Evolutionary conservation across 2,329 filamentous ascomycete genomes (phyloP).

Genomic region (Chaetomiaceae sp.): DNA sequence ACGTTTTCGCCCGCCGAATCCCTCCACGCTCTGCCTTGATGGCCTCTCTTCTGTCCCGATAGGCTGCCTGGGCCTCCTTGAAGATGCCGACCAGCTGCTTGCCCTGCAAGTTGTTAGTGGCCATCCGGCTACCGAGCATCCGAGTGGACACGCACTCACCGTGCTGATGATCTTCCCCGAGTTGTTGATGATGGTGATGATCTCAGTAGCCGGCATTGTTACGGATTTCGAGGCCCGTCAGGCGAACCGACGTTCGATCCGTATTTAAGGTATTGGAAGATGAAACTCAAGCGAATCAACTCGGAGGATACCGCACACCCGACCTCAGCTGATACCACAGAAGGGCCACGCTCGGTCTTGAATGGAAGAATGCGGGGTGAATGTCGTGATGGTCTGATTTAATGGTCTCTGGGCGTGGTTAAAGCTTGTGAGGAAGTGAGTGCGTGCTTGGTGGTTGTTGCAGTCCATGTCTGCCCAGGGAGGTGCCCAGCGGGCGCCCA

Average conservation of each 20-base stretch:
- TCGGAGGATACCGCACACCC: too few species aligned
- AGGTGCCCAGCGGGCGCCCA: background rate
- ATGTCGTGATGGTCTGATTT: too few species aligned
- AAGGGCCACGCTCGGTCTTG: too few species aligned
- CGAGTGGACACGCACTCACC: conserved; percentile 49
- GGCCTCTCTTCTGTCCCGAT: conserved; percentile 80
- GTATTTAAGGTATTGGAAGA: too few species aligned
- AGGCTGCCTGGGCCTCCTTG: conserved; percentile 84
- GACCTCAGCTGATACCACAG: too few species aligned
- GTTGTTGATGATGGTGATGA: conserved; percentile 82
- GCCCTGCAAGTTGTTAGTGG: conserved; percentile 47
- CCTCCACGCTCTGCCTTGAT: conserved; percentile 58
- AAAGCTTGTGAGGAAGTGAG: too few species aligned
- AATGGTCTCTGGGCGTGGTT: too few species aligned
- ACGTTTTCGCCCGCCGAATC: conserved; percentile 56
- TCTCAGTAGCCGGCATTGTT: conserved; percentile 44
- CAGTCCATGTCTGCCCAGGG: background rate
- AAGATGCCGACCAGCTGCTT: conserved; percentile 87
- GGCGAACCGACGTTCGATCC: too few species aligned
- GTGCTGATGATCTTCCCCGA: conserved; percentile 88
- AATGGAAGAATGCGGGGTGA: too few species aligned
- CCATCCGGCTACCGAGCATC: background rate
- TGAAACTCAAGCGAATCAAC: too few species aligned
- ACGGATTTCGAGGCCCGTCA: background rate
- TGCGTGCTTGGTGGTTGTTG: too few species aligned